Evolutionary conservation across 2,329 filamentous ascomycete species (phyloP).

Genomic region (Chrysosporium keratinophilum): DNA sequence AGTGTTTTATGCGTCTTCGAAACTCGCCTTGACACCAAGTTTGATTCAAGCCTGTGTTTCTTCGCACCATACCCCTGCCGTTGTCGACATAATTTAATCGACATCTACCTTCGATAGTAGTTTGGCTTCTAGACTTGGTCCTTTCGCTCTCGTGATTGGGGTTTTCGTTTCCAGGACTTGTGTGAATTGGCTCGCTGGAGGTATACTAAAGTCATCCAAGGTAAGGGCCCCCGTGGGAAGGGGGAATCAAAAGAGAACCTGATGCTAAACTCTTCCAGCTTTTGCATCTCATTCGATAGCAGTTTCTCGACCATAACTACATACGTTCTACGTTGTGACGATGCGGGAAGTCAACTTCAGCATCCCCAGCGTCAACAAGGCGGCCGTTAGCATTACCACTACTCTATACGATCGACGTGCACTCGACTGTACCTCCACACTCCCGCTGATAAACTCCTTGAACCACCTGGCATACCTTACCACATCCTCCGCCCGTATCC

Average conservation of each 20-base stretch:
- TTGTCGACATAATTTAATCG: background rate
- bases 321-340: slow-evolving; percentile 36
- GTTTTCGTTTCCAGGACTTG: background rate
- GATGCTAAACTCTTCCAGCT: background rate
- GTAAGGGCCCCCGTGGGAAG: background rate
- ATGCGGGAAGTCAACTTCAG: slow-evolving; percentile 99
- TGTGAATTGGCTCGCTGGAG: background rate
- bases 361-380: slow-evolving; percentile 99
- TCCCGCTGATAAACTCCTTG: slow-evolving; percentile 95
- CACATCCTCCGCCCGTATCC: slow-evolving; percentile 91
- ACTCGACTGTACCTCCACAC: slow-evolving; percentile 93
- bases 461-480: slow-evolving; percentile 98
- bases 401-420: slow-evolving; percentile 95
- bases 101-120: background rate
- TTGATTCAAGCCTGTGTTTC: slow-evolving; percentile 9
- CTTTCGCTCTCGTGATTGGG: background rate
- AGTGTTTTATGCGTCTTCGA: background rate
- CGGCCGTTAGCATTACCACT: slow-evolving; percentile 95
- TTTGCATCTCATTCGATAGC: background rate
- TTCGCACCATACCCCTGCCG: background rate
- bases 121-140: background rate
- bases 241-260: background rate
- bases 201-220: background rate
- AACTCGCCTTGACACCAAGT: background rate
- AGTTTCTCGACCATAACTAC: background rate